Percentiles rank a stretch among this genome's conserved stretches.
Conservation (phyloP, 495 filamentous ascomycete species). For the Lichina pygmaea region DNA sequence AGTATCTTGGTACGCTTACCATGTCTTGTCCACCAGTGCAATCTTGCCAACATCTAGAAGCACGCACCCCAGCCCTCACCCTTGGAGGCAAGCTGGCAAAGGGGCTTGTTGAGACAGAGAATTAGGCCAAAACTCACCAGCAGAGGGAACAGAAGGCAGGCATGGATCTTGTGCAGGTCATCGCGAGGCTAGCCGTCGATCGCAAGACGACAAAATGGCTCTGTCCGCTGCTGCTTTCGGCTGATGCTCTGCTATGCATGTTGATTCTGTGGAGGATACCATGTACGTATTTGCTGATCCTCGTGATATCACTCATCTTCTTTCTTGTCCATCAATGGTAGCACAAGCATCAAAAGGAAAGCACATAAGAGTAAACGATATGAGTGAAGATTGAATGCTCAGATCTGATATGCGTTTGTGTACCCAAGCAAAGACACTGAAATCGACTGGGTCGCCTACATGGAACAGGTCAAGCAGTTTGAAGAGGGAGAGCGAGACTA, state of each 20-base stretch:
- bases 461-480: constrained; percentile 70
- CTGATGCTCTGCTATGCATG: constrained; percentile 44
- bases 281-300: constrained; percentile 27
- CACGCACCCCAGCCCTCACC: too few species aligned
- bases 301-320: not conserved
- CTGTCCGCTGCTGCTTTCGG: constrained; percentile 36
- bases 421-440: constrained; percentile 47
- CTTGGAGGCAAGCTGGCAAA: too few species aligned
- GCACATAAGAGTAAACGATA: not conserved
- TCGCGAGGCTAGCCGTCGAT: too few species aligned
- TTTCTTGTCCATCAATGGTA: too few species aligned
- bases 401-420: not conserved
- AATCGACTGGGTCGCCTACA: constrained; percentile 94
- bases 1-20: too few species aligned
- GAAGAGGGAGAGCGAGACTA: constrained; percentile 73
- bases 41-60: too few species aligned
- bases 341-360: too few species aligned
- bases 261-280: constrained; percentile 64
- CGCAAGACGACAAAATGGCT: constrained; percentile 19
- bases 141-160: too few species aligned
- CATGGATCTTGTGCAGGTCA: too few species aligned
- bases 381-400: constrained; percentile 1
- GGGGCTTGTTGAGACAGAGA: too few species aligned
- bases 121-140: too few species aligned
- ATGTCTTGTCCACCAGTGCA: too few species aligned